Base-by-base conservation (phyloP, 2,329 filamentous ascomycete species). In the Penicillium sp. region DNA sequence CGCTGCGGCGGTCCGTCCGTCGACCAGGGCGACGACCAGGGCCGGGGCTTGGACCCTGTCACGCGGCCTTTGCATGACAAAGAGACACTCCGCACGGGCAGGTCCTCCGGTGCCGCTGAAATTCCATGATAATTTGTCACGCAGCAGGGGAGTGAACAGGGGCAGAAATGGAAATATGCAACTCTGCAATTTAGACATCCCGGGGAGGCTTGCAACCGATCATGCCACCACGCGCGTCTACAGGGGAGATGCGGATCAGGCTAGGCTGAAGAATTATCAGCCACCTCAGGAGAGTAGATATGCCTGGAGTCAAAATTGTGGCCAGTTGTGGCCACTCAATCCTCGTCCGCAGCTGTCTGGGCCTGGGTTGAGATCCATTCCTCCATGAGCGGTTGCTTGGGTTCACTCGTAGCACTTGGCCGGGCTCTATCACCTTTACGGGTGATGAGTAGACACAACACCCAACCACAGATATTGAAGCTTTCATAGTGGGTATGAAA, bases 391-490 rank as follows among this genome's bases (percentile, higher is more conserved):
- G 84, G 85, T 68, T 88, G 86, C 39, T 74, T 76, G 10, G 76
- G 72, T 52, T 67, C 65, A 34, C 69, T 65, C 47, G 65, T 66
- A 45, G 69, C 59, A 34, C 53, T 61, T 50, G 67, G 57, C 48
- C 67, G 71, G 51, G 65, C 69, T 60, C 74, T 80, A 60, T 73
- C 77, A 44, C 78, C 80, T 59, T 85, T 87, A 56, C 87, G 85
- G 69, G 87, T 89, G 71, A 99, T 86, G 8, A 99, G 88, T 53
- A 99, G 80, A 72, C 92, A 97, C 24, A 99, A 78, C 43, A 96
- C 90, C 62, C 90, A 88, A 10, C 94, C 91, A 74, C 96, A 95
- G 67, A 99, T 96, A 64, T 88, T 89, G 74, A 97, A 97, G 8
- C 94, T 93, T 65, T 97, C 91, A 73, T 97, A 99, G 13, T 85